Conservation (phyloP, 148 eudicot species). For the Euryodendron excelsum region DNA sequence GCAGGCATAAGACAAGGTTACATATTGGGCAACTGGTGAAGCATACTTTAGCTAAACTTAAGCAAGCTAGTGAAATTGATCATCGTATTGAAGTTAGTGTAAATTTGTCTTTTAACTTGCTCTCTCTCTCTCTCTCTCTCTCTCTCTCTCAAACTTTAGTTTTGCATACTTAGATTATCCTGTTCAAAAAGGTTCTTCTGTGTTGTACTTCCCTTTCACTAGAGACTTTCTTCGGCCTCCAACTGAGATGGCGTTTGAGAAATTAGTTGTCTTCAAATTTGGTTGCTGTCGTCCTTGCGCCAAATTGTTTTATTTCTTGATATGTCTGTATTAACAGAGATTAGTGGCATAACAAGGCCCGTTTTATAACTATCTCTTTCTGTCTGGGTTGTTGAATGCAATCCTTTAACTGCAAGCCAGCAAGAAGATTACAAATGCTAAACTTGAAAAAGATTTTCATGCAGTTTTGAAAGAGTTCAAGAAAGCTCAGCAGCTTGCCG, state of each 20-base stretch:
- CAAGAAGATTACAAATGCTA: conserved; percentile 41
- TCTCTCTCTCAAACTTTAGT: no score
- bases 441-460: conserved; percentile 41
- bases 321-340: neutral
- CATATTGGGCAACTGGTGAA: conserved; percentile 84
- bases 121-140: neutral
- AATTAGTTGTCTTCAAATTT: neutral
- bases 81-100: conserved; percentile 64
- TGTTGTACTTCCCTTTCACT: neutral
- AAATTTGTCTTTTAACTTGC: conserved; percentile 27
- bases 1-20: conserved; percentile 75
- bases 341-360: neutral
- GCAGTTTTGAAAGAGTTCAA: conserved; percentile 39
- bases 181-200: neutral
- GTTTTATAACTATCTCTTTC: neutral
- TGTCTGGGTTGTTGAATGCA: neutral
- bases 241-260: neutral
- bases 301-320: neutral
- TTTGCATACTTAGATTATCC: neutral
- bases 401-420: conserved; percentile 23
- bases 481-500: conserved; percentile 37
- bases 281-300: neutral
- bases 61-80: conserved; percentile 84
- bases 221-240: neutral
- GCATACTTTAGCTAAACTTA: conserved; percentile 83